Evolutionary conservation across 495 filamentous ascomycete genomes (phyloP).

Genomic region (Trichoderma orchidacearum): DNA sequence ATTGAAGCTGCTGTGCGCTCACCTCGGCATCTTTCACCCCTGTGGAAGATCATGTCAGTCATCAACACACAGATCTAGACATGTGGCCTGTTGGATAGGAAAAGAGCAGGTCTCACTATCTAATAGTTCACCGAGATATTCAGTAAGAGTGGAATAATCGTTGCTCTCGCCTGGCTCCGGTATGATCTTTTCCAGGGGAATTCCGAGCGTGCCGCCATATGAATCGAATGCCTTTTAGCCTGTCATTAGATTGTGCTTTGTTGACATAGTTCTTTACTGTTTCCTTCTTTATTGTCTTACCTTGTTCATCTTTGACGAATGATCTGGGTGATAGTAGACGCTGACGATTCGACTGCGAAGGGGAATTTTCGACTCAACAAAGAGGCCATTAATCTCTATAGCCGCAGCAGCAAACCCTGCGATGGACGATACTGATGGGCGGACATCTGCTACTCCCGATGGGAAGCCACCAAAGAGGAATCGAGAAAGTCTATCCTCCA

Average conservation of each 20-base stretch:
- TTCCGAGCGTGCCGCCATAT: not conserved
- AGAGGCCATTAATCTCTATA: not conserved
- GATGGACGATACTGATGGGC: not conserved
- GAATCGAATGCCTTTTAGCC: not conserved
- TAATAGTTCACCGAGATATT: not conserved
- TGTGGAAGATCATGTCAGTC: not conserved
- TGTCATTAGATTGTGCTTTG: no score
- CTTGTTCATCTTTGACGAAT: not conserved
- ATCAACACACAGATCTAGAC: not conserved
- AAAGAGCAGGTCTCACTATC: not conserved
- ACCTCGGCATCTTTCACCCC: not conserved
- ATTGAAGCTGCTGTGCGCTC: not conserved
- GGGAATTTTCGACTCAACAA: not conserved
- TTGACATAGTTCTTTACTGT: not conserved
- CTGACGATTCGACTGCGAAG: not conserved
- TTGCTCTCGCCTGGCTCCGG: not conserved
- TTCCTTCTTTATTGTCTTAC: not conserved
- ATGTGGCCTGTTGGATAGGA: no score
- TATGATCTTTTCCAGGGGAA: not conserved
- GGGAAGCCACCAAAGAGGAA: conserved; percentile 1
- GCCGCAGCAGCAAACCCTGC: not conserved
- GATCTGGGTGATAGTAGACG: not conserved
- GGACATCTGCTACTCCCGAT: not conserved
- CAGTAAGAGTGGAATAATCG: not conserved
- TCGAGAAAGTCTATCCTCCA: conserved; percentile 8